Percentiles rank a stretch among this genome's conserved stretches.
These are phyloP conservation scores for Cryptococcus sp. DNA, from an alignment of 1,284 basidiomycete genomes.

Conservation along the genomic window DNA sequence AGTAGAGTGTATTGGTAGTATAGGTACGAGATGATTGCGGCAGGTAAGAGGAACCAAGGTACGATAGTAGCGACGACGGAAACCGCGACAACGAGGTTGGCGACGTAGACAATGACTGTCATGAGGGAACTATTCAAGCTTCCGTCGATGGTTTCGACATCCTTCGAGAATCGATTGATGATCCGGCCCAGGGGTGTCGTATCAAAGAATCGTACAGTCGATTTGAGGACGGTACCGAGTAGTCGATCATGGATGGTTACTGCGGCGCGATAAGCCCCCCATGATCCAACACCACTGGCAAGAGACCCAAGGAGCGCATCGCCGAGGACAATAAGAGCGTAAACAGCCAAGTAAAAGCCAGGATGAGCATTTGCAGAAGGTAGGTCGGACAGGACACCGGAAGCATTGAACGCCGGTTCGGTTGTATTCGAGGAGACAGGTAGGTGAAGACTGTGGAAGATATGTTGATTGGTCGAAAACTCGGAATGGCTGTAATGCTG, in stretches of 20 bases:
- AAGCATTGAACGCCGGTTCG: background rate
- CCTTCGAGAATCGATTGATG: conserved; percentile 69
- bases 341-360: conserved; percentile 49
- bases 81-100: conserved; percentile 65
- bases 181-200: conserved; percentile 56
- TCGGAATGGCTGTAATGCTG: conserved; percentile 15
- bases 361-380: conserved; percentile 47
- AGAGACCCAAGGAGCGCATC: conserved; percentile 36
- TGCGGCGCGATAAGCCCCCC: conserved; percentile 57
- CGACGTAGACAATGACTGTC: conserved; percentile 66
- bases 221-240: conserved; percentile 32
- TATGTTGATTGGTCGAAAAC: conserved; percentile 10
- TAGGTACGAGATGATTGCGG: conserved; percentile 56
- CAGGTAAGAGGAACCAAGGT: conserved; percentile 68
- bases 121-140: conserved; percentile 66
- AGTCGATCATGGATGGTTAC: conserved; percentile 44
- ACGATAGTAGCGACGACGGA: conserved; percentile 59
- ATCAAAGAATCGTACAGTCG: conserved; percentile 46
- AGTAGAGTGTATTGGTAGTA: conserved; percentile 66
- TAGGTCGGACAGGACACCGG: conserved; percentile 12
- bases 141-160: conserved; percentile 72
- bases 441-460: conserved; percentile 25
- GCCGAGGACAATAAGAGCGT: conserved; percentile 34
- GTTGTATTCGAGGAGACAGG: background rate
- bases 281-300: conserved; percentile 36